Percentiles rank a stretch among this genome's conserved stretches.
Conservation (phyloP, 2,329 filamentous ascomycete genomes). For the Rhynchosporium secalis region DNA sequence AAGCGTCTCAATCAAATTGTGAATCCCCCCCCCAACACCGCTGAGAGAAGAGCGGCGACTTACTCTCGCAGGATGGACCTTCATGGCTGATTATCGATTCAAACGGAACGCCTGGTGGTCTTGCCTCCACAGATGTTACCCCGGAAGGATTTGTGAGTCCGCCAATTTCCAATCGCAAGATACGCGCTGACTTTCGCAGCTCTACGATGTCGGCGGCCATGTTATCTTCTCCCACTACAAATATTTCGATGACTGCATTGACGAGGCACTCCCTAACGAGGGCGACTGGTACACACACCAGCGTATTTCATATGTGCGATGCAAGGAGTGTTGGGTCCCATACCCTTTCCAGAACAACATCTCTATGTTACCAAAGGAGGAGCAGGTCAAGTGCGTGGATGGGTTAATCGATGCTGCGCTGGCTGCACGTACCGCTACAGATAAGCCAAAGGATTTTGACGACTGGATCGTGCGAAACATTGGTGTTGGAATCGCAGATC, state of each 20-base stretch:
- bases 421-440: conserved; percentile 80
- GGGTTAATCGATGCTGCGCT: conserved; percentile 94
- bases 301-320: conserved; percentile 98
- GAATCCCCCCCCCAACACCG: conserved; percentile 27
- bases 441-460: conserved; percentile 95
- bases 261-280: conserved; percentile 91
- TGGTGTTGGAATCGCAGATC: conserved; percentile 83
- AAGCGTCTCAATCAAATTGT: conserved; percentile 98
- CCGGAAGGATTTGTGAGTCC: conserved; percentile 92
- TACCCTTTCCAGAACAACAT: conserved; percentile 99
- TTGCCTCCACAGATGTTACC: conserved; percentile 92
- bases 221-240: conserved; percentile 74
- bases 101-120: conserved; percentile 87
- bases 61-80: conserved; percentile 67
- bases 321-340: conserved; percentile 93
- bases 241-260: conserved; percentile 99
- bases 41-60: conserved; percentile 15
- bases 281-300: conserved; percentile 98
- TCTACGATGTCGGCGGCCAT: conserved; percentile 80
- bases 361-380: conserved; percentile 94
- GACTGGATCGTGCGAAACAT: conserved; percentile 97
- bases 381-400: conserved; percentile 92
- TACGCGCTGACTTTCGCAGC: conserved; percentile 51
- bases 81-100: conserved; percentile 97
- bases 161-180: conserved; percentile 25